Percentiles rank a stretch among this genome's conserved stretches.
Evolutionary conservation across 768 basidiomycete species (phyloP).

Genomic region (Phylloporus arenicola): DNA sequence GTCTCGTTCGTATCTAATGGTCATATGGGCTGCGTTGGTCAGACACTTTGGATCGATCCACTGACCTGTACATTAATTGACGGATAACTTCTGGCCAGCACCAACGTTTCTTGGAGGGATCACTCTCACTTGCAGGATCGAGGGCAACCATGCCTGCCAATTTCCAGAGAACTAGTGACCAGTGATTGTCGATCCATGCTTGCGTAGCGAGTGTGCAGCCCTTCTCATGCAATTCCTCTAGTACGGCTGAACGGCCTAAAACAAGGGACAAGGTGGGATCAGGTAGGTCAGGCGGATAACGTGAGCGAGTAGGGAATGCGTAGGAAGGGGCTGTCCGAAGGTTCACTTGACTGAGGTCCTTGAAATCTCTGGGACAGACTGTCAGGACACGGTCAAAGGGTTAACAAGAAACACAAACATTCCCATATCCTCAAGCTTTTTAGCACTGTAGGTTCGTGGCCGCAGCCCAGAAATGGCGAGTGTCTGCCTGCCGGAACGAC

Average conservation of each 20-base stretch:
- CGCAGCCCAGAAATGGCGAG: slow-evolving; percentile 45
- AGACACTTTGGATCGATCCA: not conserved
- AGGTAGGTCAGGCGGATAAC: slow-evolving; percentile 23
- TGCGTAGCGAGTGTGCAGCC: slow-evolving; percentile 68
- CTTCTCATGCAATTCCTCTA: slow-evolving; percentile 45
- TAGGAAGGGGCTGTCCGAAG: slow-evolving; percentile 55
- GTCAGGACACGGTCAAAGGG: not conserved
- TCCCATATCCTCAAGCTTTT: slow-evolving; percentile 45
- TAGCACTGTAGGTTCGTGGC: slow-evolving; percentile 42
- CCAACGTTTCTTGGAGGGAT: slow-evolving; percentile 57
- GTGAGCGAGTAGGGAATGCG: slow-evolving; percentile 43
- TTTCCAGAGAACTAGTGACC: slow-evolving; percentile 91
- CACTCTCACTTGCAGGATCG: slow-evolving; percentile 55
- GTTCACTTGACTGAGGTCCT: slow-evolving; percentile 50
- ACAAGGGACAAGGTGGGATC: slow-evolving; percentile 16
- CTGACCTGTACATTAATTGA: slow-evolving; percentile 83
- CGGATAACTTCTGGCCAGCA: slow-evolving; percentile 74
- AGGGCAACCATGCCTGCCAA: slow-evolving; percentile 77
- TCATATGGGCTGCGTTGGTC: not conserved
- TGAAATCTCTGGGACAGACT: slow-evolving; percentile 38
- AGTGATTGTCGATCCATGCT: slow-evolving; percentile 90
- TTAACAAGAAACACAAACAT: slow-evolving; percentile 39
- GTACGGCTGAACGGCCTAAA: slow-evolving; percentile 50
- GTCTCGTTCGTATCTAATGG: slow-evolving; percentile 70
- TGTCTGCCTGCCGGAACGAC: slow-evolving; percentile 36